Evolutionary conservation across 2,329 filamentous ascomycete species (phyloP).

Genomic region (Cladophialophora carrionii): DNA sequence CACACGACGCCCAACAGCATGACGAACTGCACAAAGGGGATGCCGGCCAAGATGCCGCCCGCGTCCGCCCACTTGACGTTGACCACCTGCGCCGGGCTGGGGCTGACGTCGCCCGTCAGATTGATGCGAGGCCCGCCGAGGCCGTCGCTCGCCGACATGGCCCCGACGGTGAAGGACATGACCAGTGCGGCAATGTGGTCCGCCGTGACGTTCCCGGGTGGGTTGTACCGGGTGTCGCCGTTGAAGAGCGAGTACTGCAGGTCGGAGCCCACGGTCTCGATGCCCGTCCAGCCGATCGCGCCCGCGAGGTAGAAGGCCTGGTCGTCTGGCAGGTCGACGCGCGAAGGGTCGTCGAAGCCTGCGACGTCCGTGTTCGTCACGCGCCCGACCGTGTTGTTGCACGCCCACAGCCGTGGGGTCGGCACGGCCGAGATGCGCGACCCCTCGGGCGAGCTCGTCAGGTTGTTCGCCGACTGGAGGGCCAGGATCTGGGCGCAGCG

Average conservation of each 20-base stretch:
- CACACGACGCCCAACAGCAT: conserved; percentile 28
- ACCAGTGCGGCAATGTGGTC: conserved; percentile 13
- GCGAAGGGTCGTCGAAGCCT: conserved; percentile 11
- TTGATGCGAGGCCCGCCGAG: conserved; percentile 44
- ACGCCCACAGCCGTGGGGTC: conserved; percentile 24
- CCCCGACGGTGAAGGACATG: conserved; percentile 23
- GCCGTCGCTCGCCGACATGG: conserved; percentile 19
- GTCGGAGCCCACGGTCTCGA: conserved; percentile 6
- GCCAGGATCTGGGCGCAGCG: conserved; percentile 27
- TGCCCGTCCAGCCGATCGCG: conserved; percentile 27
- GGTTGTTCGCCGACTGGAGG: conserved; percentile 26
- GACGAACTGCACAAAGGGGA: conserved; percentile 30
- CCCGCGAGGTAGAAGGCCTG: conserved; percentile 28
- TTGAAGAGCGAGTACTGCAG: conserved; percentile 21
- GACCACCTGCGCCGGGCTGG: conserved; percentile 82
- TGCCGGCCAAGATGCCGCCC: conserved; percentile 24
- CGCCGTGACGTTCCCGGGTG: conserved; percentile 10
- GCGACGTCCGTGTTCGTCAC: conserved; percentile 12
- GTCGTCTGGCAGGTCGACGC: conserved; percentile 21
- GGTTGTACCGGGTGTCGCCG: conserved; percentile 19
- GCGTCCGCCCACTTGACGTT: conserved; percentile 64
- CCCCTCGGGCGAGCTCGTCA: neutral
- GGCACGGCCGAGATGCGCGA: conserved; percentile 1
- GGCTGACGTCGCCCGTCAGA: conserved; percentile 73
- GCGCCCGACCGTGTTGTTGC: conserved; percentile 28